Conservation (phyloP, 495 filamentous ascomycete genomes). For the Cercophora samala region DNA sequence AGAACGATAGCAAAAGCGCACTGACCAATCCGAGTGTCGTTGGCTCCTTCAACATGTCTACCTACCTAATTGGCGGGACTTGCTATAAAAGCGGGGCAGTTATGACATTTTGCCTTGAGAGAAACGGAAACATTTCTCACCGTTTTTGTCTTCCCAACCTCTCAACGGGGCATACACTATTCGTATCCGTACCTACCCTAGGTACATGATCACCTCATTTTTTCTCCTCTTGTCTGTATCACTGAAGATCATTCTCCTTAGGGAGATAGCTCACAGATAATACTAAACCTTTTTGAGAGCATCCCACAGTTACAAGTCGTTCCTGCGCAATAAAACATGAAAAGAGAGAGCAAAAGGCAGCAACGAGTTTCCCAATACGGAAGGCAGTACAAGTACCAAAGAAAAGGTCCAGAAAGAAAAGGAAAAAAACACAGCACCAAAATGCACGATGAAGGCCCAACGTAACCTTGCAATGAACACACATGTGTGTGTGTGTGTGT, state of each 20-base stretch:
- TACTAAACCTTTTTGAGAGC: too few relatives aligned
- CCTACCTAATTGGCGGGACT: neutral
- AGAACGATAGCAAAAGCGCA: neutral
- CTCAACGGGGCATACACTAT: neutral
- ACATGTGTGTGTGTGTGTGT: neutral
- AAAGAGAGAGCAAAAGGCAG: too few relatives aligned
- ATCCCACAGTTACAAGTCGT: neutral
- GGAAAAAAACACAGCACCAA: too few relatives aligned
- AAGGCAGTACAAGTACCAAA: neutral
- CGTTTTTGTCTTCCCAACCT: neutral
- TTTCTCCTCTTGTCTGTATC: neutral
- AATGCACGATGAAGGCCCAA: neutral
- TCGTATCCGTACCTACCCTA: neutral
- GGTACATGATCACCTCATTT: neutral
- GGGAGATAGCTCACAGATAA: neutral
- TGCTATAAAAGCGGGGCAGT: neutral
- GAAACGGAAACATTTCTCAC: neutral
- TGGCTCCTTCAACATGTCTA: neutral
- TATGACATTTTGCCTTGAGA: too few relatives aligned
- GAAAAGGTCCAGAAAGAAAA: neutral
- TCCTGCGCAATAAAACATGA: neutral
- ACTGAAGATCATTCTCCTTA: neutral
- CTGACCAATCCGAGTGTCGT: neutral
- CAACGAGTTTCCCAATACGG: neutral
- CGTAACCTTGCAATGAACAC: neutral